phyloP scores from a whole-genome alignment of 2,329 filamentous ascomycete genomes.

The Myriosclerotinia duriaeana region DNA sequence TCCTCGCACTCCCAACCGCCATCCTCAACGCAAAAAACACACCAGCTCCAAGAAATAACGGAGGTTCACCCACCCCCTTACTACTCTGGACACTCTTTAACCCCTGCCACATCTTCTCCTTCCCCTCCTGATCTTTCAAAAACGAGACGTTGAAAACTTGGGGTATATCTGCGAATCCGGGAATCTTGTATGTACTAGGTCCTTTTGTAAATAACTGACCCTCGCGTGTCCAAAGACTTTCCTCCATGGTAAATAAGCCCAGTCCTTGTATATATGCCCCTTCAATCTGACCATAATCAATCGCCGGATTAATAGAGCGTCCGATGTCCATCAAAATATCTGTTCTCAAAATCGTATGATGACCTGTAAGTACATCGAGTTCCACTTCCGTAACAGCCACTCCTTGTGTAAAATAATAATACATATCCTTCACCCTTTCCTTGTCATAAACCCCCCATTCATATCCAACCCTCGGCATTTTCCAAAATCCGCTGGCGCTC shows the following conservation, averaged over 20 bases:
- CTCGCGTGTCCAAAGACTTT: slow-evolving; percentile 62
- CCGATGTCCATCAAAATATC: slow-evolving; percentile 98
- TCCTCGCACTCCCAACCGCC: slow-evolving; percentile 51
- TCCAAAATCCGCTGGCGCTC: slow-evolving; percentile 91
- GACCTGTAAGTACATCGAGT: slow-evolving; percentile 87
- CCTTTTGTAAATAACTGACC: slow-evolving; percentile 65
- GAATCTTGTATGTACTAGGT: slow-evolving; percentile 79
- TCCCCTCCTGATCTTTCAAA: slow-evolving; percentile 42
- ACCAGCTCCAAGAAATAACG: slow-evolving; percentile 55
- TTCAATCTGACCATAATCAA: slow-evolving; percentile 82
- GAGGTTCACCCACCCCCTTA: slow-evolving; percentile 60
- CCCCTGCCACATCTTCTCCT: slow-evolving; percentile 49
- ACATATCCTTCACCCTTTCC: slow-evolving; percentile 64
- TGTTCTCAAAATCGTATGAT: slow-evolving; percentile 84
- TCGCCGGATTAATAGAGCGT: slow-evolving; percentile 64
- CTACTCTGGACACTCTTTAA: slow-evolving; percentile 55
- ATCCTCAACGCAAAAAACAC: slow-evolving; percentile 56
- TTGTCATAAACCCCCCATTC: slow-evolving; percentile 85
- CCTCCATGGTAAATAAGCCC: slow-evolving; percentile 77
- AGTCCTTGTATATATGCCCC: slow-evolving; percentile 79
- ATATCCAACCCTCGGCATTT: slow-evolving; percentile 93
- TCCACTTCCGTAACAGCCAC: slow-evolving; percentile 90
- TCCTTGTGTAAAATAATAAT: slow-evolving; percentile 95
- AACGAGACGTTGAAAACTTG: slow-evolving; percentile 55
- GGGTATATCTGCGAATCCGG: slow-evolving; percentile 82